Evolutionary conservation across 2,329 filamentous ascomycete genomes (phyloP).

Genomic region (Penicillium sp.): DNA sequence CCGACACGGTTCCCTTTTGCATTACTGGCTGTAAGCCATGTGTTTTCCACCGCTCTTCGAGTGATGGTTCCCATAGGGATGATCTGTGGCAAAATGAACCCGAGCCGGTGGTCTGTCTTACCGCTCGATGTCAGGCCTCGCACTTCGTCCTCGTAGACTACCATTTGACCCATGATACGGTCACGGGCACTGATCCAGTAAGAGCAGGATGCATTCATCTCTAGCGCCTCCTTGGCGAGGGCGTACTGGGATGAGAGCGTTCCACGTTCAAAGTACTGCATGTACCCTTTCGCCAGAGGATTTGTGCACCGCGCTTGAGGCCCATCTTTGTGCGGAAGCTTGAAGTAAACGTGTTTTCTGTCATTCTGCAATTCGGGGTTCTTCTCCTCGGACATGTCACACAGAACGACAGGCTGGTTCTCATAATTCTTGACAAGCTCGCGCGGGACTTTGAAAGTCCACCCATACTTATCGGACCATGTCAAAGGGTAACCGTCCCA

Average conservation of each 20-base stretch:
- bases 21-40: constrained; percentile 95
- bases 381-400: constrained; percentile 68
- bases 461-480: constrained; percentile 89
- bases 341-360: constrained; percentile 63
- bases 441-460: constrained; percentile 73
- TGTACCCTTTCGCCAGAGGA: constrained; percentile 83
- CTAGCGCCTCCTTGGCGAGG: constrained; percentile 86
- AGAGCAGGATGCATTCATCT: constrained; percentile 98
- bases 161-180: constrained; percentile 88
- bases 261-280: constrained; percentile 83
- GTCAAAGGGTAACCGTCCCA: constrained; percentile 86
- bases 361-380: constrained; percentile 60
- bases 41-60: constrained; percentile 87
- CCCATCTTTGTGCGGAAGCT: constrained; percentile 92
- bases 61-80: constrained; percentile 99
- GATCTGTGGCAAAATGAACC: constrained; percentile 86
- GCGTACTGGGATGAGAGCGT: constrained; percentile 75
- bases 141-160: constrained; percentile 68
- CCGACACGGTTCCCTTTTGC: constrained; percentile 93
- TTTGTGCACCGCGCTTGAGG: constrained; percentile 73
- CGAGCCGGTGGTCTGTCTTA: constrained; percentile 47
- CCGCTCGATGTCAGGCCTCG: constrained; percentile 17
- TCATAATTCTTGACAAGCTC: constrained; percentile 57
- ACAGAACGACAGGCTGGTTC: constrained; percentile 61
- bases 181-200: constrained; percentile 98